phyloP scores from a whole-genome alignment of 2,329 filamentous ascomycete genomes.

The Calonectria henricotiae region DNA sequence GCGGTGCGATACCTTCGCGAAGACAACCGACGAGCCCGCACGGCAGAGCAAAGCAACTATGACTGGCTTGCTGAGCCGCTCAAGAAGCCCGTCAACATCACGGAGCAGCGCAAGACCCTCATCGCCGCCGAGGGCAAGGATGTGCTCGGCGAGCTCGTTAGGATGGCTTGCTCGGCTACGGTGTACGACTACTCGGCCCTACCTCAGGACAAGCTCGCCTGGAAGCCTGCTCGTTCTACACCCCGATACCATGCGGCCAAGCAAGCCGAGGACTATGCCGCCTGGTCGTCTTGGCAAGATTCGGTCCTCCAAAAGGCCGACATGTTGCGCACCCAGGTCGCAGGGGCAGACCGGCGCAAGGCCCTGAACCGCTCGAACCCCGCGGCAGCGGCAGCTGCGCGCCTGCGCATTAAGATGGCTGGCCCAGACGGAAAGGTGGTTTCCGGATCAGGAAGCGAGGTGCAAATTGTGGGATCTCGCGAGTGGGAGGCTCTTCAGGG shows the following conservation, averaged over 20 bases:
- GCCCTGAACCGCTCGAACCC: constrained; percentile 45
- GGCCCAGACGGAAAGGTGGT: constrained; percentile 64
- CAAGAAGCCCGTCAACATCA: constrained; percentile 61
- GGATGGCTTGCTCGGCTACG: constrained; percentile 71
- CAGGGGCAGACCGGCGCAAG: constrained; percentile 48
- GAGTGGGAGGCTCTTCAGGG: constrained; percentile 73
- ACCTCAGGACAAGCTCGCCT: constrained; percentile 75
- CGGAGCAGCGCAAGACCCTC: constrained; percentile 67
- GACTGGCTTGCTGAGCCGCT: constrained; percentile 78
- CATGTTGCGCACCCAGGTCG: constrained; percentile 54
- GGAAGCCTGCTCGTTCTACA: constrained; percentile 77
- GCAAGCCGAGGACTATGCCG: constrained; percentile 77
- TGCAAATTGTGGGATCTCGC: constrained; percentile 69
- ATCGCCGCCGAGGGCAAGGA: constrained; percentile 76
- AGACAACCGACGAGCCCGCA: constrained; percentile 76
- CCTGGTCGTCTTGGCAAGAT: constrained; percentile 74
- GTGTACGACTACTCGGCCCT: constrained; percentile 74
- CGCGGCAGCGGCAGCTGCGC: constrained; percentile 61
- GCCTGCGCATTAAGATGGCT: constrained; percentile 68
- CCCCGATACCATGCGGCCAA: constrained; percentile 78
- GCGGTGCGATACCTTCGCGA: constrained; percentile 79
- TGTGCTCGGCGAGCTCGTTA: constrained; percentile 76
- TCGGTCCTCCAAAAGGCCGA: constrained; percentile 71
- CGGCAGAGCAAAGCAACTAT: constrained; percentile 70
- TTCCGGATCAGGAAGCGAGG: constrained; percentile 58